A percentile compares a stretch with the other conserved stretches of the same genome.
These are phyloP conservation scores for Xylaria longipes DNA, from an alignment of 495 filamentous ascomycete species.

Conservation along the genomic window DNA sequence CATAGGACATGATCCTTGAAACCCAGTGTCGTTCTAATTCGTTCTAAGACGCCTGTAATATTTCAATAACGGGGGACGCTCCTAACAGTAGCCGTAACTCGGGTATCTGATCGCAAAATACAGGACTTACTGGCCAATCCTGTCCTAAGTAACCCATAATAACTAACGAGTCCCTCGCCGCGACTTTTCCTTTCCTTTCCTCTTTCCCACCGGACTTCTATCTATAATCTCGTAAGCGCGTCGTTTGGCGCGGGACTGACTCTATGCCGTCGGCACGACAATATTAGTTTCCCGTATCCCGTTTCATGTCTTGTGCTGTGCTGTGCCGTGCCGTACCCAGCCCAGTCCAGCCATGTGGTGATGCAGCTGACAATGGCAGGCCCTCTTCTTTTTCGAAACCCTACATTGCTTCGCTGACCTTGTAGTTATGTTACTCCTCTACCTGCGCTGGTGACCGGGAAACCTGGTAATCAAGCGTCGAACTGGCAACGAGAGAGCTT, in stretches of 20 bases:
- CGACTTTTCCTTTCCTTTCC: background rate
- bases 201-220: background rate
- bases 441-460: background rate
- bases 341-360: background rate
- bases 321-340: background rate
- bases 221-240: background rate
- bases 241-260: background rate
- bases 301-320: background rate
- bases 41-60: background rate
- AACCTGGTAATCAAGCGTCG: background rate
- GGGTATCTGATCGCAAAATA: slow-evolving; percentile 15
- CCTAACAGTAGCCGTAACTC: background rate
- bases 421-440: background rate
- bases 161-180: background rate
- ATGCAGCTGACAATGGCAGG: background rate
- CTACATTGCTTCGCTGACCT: background rate
- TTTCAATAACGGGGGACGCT: background rate
- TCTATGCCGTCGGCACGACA: background rate
- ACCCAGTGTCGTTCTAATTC: background rate
- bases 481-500: background rate
- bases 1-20: background rate
- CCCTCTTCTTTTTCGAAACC: background rate
- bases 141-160: background rate
- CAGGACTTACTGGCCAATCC: background rate
- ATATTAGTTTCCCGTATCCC: background rate